These are phyloP conservation scores for Penicillium cosmopolitanum DNA, from an alignment of 495 filamentous ascomycete species.

Conservation along the genomic window DNA sequence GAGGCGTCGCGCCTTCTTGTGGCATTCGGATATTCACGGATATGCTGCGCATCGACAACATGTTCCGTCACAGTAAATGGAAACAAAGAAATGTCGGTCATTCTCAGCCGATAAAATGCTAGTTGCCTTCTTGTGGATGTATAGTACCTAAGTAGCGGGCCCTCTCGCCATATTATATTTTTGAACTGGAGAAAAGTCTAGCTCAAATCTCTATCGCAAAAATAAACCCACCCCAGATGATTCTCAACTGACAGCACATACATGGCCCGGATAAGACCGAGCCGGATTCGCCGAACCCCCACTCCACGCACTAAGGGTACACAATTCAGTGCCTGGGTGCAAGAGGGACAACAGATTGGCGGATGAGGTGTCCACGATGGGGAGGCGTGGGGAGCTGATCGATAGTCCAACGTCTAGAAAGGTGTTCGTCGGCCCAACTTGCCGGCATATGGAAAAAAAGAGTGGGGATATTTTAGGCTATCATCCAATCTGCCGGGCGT, in stretches of 20 bases:
- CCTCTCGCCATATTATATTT: not conserved
- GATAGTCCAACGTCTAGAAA: not conserved
- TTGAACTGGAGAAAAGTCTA: not conserved
- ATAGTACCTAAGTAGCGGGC: not conserved
- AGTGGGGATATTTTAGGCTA: not conserved
- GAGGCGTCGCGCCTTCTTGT: conserved; percentile 47
- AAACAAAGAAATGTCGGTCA: not conserved
- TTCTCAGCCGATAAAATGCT: not conserved
- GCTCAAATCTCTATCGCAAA: not conserved
- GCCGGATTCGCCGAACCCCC: not conserved
- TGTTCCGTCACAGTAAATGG: conserved; percentile 47
- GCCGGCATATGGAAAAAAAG: not conserved
- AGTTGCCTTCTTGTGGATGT: not conserved
- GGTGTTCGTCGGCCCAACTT: not conserved
- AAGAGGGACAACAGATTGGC: not conserved
- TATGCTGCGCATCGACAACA: conserved; percentile 57
- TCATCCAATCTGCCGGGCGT: not conserved
- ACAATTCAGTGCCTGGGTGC: not conserved
- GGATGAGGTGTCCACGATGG: not conserved
- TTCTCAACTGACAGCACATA: not conserved
- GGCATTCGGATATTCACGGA: conserved; percentile 61
- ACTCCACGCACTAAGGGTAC: not conserved
- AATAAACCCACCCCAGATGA: not conserved
- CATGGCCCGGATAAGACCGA: not conserved
- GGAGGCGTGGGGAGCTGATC: not conserved